These are phyloP conservation scores for Hyphodiscus sp. DNA, from an alignment of 2,329 filamentous ascomycete species.

Conservation along the genomic window DNA sequence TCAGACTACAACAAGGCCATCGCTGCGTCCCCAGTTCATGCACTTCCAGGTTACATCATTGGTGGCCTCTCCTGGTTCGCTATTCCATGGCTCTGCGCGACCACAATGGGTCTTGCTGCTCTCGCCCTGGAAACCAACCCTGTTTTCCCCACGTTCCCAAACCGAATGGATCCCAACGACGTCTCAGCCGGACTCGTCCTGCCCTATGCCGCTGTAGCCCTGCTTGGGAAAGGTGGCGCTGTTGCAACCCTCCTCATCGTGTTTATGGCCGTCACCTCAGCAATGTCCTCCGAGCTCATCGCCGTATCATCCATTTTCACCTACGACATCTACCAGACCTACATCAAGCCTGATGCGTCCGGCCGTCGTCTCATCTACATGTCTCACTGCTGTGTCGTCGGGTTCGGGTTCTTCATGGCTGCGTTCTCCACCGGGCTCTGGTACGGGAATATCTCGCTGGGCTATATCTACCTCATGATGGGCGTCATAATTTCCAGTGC, in stretches of 20 bases:
- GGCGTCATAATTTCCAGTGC: conserved; percentile 83
- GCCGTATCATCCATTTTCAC: conserved; percentile 80
- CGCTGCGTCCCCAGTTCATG: conserved; percentile 76
- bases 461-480: conserved; percentile 86
- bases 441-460: conserved; percentile 69
- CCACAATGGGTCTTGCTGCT: conserved; percentile 78
- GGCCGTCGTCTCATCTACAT: conserved; percentile 75
- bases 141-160: conserved; percentile 64
- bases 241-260: conserved; percentile 72
- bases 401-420: conserved; percentile 73
- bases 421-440: conserved; percentile 64
- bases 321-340: conserved; percentile 83
- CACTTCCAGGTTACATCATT: conserved; percentile 75
- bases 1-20: conserved; percentile 84
- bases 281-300: conserved; percentile 33
- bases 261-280: conserved; percentile 77
- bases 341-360: conserved; percentile 70
- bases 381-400: conserved; percentile 65
- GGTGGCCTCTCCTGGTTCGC: conserved; percentile 88
- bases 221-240: conserved; percentile 77
- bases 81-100: conserved; percentile 84
- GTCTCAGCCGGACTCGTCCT: conserved; percentile 79
- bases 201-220: conserved; percentile 75
- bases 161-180: conserved; percentile 65
- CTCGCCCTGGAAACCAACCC: conserved; percentile 71